phyloP scores from a whole-genome alignment of 495 filamentous ascomycete species.

The Letharia columbiana region DNA sequence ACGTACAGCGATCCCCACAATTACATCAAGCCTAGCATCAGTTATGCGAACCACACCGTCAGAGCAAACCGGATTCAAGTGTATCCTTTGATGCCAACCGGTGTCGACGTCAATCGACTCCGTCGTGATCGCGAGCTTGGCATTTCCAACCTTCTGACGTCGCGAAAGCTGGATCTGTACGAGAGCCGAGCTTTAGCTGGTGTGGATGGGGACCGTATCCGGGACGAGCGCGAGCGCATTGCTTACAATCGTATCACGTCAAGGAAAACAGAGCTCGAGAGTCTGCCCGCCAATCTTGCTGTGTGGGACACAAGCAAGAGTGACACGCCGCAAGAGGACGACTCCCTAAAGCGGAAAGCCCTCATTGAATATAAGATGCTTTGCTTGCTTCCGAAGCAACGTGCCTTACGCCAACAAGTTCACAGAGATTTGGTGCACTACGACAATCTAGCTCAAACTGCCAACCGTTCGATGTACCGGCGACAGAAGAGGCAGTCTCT shows the following conservation, averaged over 20 bases:
- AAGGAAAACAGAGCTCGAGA: conserved; percentile 72
- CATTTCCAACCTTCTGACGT: conserved; percentile 77
- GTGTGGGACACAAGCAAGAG: conserved; percentile 71
- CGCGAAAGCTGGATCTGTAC: conserved; percentile 58
- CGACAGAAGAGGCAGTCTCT: conserved; percentile 94
- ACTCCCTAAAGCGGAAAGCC: conserved; percentile 77
- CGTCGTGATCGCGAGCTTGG: conserved; percentile 77
- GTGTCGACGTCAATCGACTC: conserved; percentile 67
- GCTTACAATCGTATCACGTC: conserved; percentile 82
- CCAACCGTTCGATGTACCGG: conserved; percentile 79
- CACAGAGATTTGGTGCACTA: conserved; percentile 84
- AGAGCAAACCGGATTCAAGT: conserved; percentile 67
- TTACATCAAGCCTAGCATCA: conserved; percentile 51
- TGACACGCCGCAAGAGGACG: conserved; percentile 63
- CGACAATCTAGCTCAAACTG: conserved; percentile 90
- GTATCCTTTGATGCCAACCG: conserved; percentile 77
- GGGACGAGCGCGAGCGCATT: conserved; percentile 77
- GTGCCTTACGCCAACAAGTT: conserved; percentile 72
- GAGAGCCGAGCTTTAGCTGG: conserved; percentile 8
- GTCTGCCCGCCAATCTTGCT: conserved; percentile 69
- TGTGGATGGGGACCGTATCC: conserved; percentile 61
- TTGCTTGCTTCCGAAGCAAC: conserved; percentile 73
- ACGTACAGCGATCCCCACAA: conserved; percentile 60
- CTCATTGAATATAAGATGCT: conserved; percentile 89
- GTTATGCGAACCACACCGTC: conserved; percentile 65